Evolutionary conservation across 2,329 filamentous ascomycete genomes (phyloP), one percentile per base, ranked within the genome.

Genomic region (Aspergillus uvarum): DNA sequence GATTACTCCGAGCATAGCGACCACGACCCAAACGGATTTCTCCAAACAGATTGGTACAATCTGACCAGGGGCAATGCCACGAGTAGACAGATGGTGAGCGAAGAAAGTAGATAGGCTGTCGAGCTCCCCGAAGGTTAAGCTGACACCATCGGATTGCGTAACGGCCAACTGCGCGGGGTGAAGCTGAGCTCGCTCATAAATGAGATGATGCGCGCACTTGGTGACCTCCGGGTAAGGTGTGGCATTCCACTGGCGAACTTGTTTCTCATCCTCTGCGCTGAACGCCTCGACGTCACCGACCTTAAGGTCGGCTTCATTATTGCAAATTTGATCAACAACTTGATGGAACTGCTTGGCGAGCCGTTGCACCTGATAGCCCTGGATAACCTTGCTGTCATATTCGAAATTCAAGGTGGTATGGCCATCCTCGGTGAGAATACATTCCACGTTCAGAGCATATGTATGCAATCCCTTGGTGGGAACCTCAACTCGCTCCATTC

Each of bases 21-120:
- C 52, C 19, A 60, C 35, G 14, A 58, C 61, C 55, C 54, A 65
- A 47, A 49, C 63, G 22, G 65, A 70, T 47, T 56, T 56, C 10
- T 50, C 58, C 14, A 65, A 62, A 48, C 63, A 59, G 8, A 59
- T 35, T 8, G 58, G 58, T 19, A 59, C 52, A 42, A 59, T 42
- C 12, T 16, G 31, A 21, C 31, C 48, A 29, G 24, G 24, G 22
- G n/a, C 48, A 29, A 51, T 29, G 22, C 48, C 48, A 42, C 35
- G 35, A 42, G 35, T 42, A 12, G 35, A 42, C 35, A 42, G 14
- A 42, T 42, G 35, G 35, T 42, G 35, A 42, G 35, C 35, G 14
- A 42, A 16, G 2, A 42, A 42, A 42, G 35, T 42, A 42, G 35
- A 42, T 51, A 51, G 21, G 48, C 24, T 29, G 5, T 51, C 48